Evolutionary conservation across 805 yeast genomes (phyloP).

Genomic region (Spathaspora arborariae): DNA sequence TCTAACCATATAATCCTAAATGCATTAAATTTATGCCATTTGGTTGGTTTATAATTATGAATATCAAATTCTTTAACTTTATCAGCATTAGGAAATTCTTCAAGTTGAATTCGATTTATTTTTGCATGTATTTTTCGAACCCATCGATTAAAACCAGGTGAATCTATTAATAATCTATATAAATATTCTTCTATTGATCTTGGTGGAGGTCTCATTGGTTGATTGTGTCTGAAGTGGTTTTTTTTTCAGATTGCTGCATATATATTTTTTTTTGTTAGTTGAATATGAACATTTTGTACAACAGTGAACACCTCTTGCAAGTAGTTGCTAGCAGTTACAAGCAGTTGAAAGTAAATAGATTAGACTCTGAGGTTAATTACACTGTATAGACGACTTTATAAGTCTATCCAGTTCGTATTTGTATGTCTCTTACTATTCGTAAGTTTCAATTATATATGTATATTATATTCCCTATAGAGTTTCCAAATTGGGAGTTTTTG

Average conservation of each 20-base stretch:
- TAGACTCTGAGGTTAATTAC: no score
- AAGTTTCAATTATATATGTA: no score
- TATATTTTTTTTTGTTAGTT: no score
- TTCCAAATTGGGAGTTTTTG: neutral
- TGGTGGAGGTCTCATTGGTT: constrained; percentile 15
- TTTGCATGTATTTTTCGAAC: constrained; percentile 61
- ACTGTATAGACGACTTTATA: no score
- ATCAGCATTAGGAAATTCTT: constrained; percentile 16
- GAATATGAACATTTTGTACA: no score
- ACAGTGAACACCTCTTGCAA: no score
- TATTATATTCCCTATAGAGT: neutral
- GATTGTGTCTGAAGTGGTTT: neutral
- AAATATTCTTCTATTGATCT: constrained; percentile 45
- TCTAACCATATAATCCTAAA: constrained; percentile 55
- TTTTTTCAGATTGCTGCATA: neutral
- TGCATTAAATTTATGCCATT: constrained; percentile 56
- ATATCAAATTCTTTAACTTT: constrained; percentile 18
- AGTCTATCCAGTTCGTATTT: no score
- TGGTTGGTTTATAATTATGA: constrained; percentile 45
- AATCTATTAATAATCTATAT: constrained; percentile 45
- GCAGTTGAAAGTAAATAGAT: no score
- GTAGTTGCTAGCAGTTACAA: no score
- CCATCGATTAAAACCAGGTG: constrained; percentile 58
- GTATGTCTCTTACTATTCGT: no score
- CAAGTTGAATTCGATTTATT: constrained; percentile 57